phyloP scores from a whole-genome alignment of 805 yeast genomes.

The Yamadazyma laniorum region DNA sequence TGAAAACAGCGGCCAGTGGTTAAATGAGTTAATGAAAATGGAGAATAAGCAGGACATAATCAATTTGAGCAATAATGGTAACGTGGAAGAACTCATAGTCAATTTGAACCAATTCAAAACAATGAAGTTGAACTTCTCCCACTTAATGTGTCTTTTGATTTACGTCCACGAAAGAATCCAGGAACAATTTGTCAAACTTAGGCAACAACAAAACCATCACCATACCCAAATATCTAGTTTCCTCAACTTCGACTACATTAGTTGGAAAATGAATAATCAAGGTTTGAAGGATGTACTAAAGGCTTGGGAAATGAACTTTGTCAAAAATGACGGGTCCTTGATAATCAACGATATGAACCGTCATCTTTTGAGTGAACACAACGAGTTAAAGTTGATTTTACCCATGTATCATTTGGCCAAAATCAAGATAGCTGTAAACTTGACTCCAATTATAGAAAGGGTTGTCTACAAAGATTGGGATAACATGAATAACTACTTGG shows the following conservation, averaged over 20 bases:
- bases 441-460: slow-evolving; percentile 58
- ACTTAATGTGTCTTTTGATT: slow-evolving; percentile 52
- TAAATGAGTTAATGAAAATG: slow-evolving; percentile 12
- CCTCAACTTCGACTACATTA: slow-evolving; percentile 46
- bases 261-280: slow-evolving; percentile 64
- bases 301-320: slow-evolving; percentile 65
- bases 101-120: slow-evolving; percentile 8
- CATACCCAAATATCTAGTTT: slow-evolving; percentile 8
- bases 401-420: slow-evolving; percentile 68
- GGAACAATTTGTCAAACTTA: slow-evolving; percentile 38
- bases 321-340: slow-evolving; percentile 62
- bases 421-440: slow-evolving; percentile 58
- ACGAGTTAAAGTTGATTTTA: slow-evolving; percentile 60
- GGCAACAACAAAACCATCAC: slow-evolving; percentile 19
- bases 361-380: slow-evolving; percentile 48
- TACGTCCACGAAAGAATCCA: slow-evolving; percentile 68
- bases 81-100: slow-evolving; percentile 11
- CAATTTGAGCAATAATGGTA: slow-evolving; percentile 11
- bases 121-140: slow-evolving; percentile 12
- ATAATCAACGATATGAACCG: slow-evolving; percentile 51
- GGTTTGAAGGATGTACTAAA: slow-evolving; percentile 54
- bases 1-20: slow-evolving; percentile 52
- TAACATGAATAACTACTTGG: slow-evolving; percentile 56
- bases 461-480: slow-evolving; percentile 69
- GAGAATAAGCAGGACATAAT: slow-evolving; percentile 15